These are phyloP conservation scores for Nymphaea thermarum DNA, from an alignment of 164 flowering plant species.

Conservation along the genomic window DNA sequence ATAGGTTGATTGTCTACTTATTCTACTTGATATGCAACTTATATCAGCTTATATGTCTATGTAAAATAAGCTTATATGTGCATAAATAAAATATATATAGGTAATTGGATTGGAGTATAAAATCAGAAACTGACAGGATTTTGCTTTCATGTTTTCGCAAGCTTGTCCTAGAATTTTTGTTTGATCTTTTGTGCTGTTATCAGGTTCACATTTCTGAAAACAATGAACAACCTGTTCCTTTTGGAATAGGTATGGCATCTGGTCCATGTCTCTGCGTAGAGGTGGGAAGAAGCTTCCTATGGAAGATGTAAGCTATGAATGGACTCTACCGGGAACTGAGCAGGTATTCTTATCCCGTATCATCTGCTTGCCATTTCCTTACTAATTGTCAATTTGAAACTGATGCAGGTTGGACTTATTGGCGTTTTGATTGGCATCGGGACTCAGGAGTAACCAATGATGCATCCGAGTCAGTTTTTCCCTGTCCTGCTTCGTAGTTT, in stretches of 20 bases:
- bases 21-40: too few species aligned
- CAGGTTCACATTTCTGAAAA: slow-evolving; percentile 61
- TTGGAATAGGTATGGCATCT: slow-evolving; percentile 81
- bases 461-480: slow-evolving; percentile 69
- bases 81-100: too few species aligned
- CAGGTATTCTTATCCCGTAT: slow-evolving; percentile 31
- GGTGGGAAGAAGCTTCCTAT: slow-evolving; percentile 88
- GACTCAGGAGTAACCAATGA: slow-evolving; percentile 77
- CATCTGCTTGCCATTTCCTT: background rate
- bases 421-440: slow-evolving; percentile 98
- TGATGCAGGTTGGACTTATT: slow-evolving; percentile 85
- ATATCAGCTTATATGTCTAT: too few species aligned
- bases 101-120: too few species aligned
- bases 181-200: background rate
- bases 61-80: too few species aligned
- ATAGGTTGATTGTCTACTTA: too few species aligned
- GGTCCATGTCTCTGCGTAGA: slow-evolving; percentile 87
- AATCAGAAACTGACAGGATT: too few species aligned
- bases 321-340: slow-evolving; percentile 83
- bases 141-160: too few species aligned
- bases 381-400: background rate
- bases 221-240: slow-evolving; percentile 34
- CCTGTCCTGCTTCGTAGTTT: background rate
- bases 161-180: too few species aligned
- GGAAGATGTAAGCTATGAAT: slow-evolving; percentile 92